phyloP scores from a whole-genome alignment of 2,329 filamentous ascomycete species.

The Cladosporium austrohemisphaericum region DNA sequence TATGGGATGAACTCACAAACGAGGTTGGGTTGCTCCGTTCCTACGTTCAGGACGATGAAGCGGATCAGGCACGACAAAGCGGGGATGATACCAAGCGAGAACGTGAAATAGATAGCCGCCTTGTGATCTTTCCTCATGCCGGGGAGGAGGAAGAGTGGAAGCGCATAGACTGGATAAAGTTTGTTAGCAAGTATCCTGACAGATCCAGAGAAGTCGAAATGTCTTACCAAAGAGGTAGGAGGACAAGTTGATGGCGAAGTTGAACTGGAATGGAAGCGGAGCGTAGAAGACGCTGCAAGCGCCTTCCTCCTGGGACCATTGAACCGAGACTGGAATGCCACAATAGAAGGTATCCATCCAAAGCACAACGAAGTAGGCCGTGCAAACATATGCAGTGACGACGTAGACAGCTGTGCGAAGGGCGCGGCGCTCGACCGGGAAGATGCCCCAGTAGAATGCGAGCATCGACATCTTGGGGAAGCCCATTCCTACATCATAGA shows the following conservation, averaged over 20 bases:
- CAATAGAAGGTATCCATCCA: slow-evolving; percentile 38
- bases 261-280: slow-evolving; percentile 34
- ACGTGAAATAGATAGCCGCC: slow-evolving; percentile 24
- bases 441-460: slow-evolving; percentile 38
- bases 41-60: slow-evolving; percentile 25
- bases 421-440: slow-evolving; percentile 24
- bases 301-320: slow-evolving; percentile 37
- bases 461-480: slow-evolving; percentile 38
- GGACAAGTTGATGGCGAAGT: slow-evolving; percentile 35
- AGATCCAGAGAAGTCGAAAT: background rate
- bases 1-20: slow-evolving; percentile 15
- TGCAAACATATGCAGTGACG: slow-evolving; percentile 32
- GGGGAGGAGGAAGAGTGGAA: slow-evolving; percentile 33
- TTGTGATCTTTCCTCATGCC: slow-evolving; percentile 23
- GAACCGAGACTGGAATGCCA: slow-evolving; percentile 33
- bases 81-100: slow-evolving; percentile 27
- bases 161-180: slow-evolving; percentile 27
- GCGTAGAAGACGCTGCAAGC: slow-evolving; percentile 38
- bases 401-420: slow-evolving; percentile 32
- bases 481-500: slow-evolving; percentile 38
- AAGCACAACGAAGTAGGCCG: slow-evolving; percentile 31
- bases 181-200: background rate
- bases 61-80: slow-evolving; percentile 27
- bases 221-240: slow-evolving; percentile 33
- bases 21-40: slow-evolving; percentile 27